Evolutionary conservation across 1,284 basidiomycete genomes (phyloP).

Genomic region (Tilletia walkeri): DNA sequence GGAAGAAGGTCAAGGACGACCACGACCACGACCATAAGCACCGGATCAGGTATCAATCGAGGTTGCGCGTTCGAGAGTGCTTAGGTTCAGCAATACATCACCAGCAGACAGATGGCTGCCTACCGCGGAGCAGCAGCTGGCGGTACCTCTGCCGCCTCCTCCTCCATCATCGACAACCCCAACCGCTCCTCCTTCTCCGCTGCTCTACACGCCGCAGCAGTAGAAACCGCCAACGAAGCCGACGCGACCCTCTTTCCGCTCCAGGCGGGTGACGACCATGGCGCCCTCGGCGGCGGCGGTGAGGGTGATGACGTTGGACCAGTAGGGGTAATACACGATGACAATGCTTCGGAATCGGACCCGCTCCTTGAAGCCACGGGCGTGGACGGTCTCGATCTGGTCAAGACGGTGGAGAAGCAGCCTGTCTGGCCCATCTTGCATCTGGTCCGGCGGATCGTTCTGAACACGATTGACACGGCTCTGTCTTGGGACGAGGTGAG

Average conservation of each 20-base stretch:
- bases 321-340: no score
- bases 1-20: no score
- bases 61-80: neutral
- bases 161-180: slow-evolving; percentile 2
- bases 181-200: slow-evolving; percentile 9
- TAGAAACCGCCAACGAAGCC: neutral
- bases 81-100: neutral
- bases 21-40: neutral
- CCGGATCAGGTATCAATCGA: neutral
- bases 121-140: neutral
- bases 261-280: neutral
- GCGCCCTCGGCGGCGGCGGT: neutral
- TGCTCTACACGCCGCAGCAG: slow-evolving; percentile 6
- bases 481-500: slow-evolving; percentile 32
- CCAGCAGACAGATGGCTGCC: neutral
- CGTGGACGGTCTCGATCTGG: slow-evolving; percentile 36
- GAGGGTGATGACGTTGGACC: neutral
- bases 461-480: slow-evolving; percentile 43
- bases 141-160: neutral
- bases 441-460: slow-evolving; percentile 33
- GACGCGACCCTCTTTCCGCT: no score
- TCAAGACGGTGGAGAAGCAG: slow-evolving; percentile 34
- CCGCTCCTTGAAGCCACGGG: slow-evolving; percentile 22
- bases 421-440: slow-evolving; percentile 45
- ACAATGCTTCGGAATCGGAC: neutral